Conservation (phyloP, 306 rosid genomes). For the Sicyos baderoa region DNA sequence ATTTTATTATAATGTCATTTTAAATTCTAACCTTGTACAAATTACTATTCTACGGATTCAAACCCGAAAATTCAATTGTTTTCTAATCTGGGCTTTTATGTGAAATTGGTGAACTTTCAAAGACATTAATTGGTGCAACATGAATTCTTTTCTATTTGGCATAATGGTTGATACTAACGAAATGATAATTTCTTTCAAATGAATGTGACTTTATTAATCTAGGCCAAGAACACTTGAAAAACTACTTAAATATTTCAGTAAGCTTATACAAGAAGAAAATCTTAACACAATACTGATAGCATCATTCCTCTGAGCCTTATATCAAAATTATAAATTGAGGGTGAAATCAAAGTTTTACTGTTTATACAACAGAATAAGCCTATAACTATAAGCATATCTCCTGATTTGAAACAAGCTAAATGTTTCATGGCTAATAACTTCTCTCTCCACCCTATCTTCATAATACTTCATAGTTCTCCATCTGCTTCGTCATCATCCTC, state of each 20-base stretch:
- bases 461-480: conserved; percentile 12
- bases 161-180: no score
- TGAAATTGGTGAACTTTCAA: no score
- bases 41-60: background rate
- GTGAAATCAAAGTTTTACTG: conserved; percentile 6
- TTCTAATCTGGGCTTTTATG: background rate
- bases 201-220: no score
- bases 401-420: background rate
- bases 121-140: no score
- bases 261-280: no score
- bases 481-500: conserved; percentile 4
- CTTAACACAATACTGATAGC: no score
- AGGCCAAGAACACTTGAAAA: no score
- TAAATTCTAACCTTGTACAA: background rate
- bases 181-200: no score
- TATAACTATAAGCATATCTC: background rate
- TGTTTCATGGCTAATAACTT: background rate
- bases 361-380: background rate
- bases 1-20: background rate
- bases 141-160: no score
- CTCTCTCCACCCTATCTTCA: background rate
- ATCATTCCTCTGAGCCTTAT: background rate
- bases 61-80: background rate
- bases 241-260: no score
- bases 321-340: background rate